These are phyloP conservation scores for Fusarium xylarioides DNA, from an alignment of 2,329 filamentous ascomycete species.

Conservation along the genomic window DNA sequence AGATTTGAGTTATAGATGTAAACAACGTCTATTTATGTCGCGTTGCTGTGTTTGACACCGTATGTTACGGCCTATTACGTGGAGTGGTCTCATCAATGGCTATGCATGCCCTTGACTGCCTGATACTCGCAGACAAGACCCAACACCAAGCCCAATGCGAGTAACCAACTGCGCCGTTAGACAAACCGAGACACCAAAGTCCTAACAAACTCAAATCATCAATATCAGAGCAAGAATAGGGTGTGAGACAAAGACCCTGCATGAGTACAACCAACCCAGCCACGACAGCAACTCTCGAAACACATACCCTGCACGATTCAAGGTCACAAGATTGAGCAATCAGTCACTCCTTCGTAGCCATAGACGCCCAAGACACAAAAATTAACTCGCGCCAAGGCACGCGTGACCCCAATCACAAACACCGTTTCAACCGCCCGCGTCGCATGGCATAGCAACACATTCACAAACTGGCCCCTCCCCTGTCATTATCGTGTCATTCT, in stretches of 20 bases:
- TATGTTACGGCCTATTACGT: background rate
- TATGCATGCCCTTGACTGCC: background rate
- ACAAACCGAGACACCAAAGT: background rate
- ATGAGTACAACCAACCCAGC: background rate
- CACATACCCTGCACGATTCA: conserved; percentile 8
- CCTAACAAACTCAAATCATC: background rate
- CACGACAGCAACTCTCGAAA: background rate
- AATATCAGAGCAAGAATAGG: background rate
- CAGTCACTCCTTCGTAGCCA: background rate
- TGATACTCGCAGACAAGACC: background rate
- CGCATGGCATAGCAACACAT: background rate
- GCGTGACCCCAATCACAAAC: conserved; percentile 17
- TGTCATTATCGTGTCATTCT: background rate
- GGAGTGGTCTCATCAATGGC: background rate
- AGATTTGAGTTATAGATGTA: background rate
- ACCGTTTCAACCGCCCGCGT: background rate
- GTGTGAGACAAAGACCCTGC: background rate
- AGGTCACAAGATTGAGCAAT: conserved; percentile 17
- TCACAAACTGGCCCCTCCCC: background rate
- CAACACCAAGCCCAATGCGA: background rate
- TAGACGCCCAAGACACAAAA: background rate
- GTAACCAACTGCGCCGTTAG: background rate
- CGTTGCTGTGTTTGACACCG: background rate
- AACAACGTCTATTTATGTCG: background rate
- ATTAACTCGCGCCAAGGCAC: background rate